Evolutionary conservation across 768 basidiomycete species (phyloP).

Genomic region (Pleurotus salmoneostramineus): DNA sequence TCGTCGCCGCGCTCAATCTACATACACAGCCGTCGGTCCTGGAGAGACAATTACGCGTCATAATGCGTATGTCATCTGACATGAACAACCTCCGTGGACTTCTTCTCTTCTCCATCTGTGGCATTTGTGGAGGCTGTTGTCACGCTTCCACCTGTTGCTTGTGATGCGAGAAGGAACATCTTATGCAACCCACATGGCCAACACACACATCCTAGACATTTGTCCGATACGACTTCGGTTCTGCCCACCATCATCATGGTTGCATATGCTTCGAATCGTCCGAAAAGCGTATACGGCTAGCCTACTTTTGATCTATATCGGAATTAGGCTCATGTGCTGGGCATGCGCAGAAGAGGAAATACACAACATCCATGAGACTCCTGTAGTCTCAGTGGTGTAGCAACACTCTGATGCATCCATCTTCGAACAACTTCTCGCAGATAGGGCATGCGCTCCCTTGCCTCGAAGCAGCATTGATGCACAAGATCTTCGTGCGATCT

Average conservation of each 20-base stretch:
- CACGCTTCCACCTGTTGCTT: not conserved
- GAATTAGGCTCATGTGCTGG: constrained; percentile 3
- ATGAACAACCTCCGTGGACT: not conserved
- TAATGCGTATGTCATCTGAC: not conserved
- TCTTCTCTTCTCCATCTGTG: constrained; percentile 3
- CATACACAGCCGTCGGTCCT: too few relatives aligned
- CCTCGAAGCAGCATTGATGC: too few relatives aligned
- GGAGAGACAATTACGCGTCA: too few relatives aligned
- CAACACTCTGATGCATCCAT: not conserved
- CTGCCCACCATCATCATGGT: not conserved
- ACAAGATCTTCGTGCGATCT: too few relatives aligned
- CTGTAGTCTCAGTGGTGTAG: not conserved
- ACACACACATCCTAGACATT: not conserved
- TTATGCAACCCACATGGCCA: not conserved
- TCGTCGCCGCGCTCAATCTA: too few relatives aligned
- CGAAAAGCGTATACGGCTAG: constrained; percentile 3
- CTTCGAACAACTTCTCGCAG: too few relatives aligned
- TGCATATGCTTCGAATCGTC: not conserved
- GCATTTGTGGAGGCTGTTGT: too few relatives aligned
- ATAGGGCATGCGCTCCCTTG: too few relatives aligned
- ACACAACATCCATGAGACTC: not conserved
- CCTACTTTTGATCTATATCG: constrained; percentile 1
- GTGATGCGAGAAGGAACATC: not conserved
- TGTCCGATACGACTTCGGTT: not conserved
- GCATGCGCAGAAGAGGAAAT: not conserved